phyloP scores from a whole-genome alignment of 495 filamentous ascomycete genomes.

The Clavariopsis aquatica region DNA sequence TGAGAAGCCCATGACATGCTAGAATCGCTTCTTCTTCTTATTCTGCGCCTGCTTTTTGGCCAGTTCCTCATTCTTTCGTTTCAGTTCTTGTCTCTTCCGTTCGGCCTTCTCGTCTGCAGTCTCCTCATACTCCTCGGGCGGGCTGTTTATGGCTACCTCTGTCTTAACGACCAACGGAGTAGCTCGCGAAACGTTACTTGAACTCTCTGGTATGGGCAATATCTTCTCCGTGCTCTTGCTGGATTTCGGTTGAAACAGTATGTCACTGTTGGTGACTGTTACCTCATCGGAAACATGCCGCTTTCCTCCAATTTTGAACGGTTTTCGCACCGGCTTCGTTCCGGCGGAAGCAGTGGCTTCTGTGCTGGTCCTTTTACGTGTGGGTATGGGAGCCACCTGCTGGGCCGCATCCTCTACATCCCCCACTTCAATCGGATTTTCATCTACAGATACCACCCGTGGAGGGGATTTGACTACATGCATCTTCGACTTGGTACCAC shows the following conservation, averaged over 20 bases:
- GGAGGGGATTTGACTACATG: neutral
- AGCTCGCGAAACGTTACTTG: neutral
- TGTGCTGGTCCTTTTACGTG: neutral
- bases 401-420: neutral
- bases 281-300: slow-evolving; percentile 1
- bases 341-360: neutral
- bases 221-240: neutral
- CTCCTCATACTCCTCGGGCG: slow-evolving; percentile 36
- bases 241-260: neutral
- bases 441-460: neutral
- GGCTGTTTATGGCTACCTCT: slow-evolving; percentile 11
- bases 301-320: slow-evolving; percentile 36
- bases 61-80: slow-evolving; percentile 39
- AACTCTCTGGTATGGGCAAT: neutral
- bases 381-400: neutral
- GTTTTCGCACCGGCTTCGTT: slow-evolving; percentile 6
- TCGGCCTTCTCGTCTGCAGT: slow-evolving; percentile 45
- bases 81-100: slow-evolving; percentile 44
- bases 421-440: neutral
- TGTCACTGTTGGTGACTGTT: neutral
- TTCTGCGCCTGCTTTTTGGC: slow-evolving; percentile 42
- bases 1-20: neutral
- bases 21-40: slow-evolving; percentile 45
- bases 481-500: slow-evolving; percentile 19
- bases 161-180: neutral